These are phyloP conservation scores for Apodospora peruviana DNA, from an alignment of 495 filamentous ascomycete genomes.

Conservation along the genomic window DNA sequence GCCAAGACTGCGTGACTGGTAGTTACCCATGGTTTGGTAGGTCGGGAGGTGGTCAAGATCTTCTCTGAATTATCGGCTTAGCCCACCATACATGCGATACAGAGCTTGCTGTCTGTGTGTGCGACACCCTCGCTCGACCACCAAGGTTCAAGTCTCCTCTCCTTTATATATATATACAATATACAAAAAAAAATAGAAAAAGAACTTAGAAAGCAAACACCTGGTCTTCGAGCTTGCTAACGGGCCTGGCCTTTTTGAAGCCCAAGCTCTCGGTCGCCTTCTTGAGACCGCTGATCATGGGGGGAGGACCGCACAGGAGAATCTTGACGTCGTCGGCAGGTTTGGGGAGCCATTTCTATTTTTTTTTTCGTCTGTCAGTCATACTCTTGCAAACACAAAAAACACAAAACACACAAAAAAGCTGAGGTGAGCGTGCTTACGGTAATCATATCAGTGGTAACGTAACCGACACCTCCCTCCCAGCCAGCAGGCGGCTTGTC, in stretches of 20 bases:
- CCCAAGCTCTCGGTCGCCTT: slow-evolving; percentile 85
- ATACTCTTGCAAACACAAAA: too few species aligned
- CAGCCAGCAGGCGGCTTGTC: slow-evolving; percentile 92
- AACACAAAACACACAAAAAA: background rate
- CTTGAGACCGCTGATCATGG: slow-evolving; percentile 97
- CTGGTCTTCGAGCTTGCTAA: slow-evolving; percentile 96
- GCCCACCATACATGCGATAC: too few species aligned
- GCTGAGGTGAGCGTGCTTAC: slow-evolving; percentile 40
- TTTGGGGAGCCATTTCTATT: slow-evolving; percentile 67
- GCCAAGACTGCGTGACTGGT: too few species aligned
- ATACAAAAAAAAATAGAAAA: too few species aligned
- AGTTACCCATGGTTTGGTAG: too few species aligned
- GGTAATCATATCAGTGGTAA: slow-evolving; percentile 92
- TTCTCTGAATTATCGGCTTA: too few species aligned
- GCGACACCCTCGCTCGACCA: too few species aligned
- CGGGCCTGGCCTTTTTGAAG: slow-evolving; percentile 82
- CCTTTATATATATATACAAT: too few species aligned
- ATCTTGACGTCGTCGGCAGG: slow-evolving; percentile 87
- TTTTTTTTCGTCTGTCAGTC: background rate
- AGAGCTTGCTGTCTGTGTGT: too few species aligned
- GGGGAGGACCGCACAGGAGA: slow-evolving; percentile 91
- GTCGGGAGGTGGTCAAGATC: too few species aligned
- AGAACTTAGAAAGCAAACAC: slow-evolving; percentile 86
- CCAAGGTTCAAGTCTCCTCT: too few species aligned
- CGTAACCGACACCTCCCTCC: slow-evolving; percentile 87